These are phyloP conservation scores for Yamadazyma mexicana DNA, from an alignment of 1,139 yeast genomes.

Conservation along the genomic window DNA sequence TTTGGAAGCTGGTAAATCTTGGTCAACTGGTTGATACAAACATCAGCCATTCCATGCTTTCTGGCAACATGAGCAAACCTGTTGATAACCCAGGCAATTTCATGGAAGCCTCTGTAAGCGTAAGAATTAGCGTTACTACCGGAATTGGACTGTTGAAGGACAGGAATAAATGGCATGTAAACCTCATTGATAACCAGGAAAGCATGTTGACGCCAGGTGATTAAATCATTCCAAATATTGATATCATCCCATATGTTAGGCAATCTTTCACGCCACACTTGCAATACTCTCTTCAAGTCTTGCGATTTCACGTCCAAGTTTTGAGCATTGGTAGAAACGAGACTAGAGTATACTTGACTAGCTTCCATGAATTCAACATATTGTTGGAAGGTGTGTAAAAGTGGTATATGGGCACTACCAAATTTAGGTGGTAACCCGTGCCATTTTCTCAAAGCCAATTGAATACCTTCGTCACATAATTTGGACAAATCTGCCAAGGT, in stretches of 20 bases:
- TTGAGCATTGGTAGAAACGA: constrained; percentile 87
- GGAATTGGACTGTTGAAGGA: constrained; percentile 72
- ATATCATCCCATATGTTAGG: constrained; percentile 98
- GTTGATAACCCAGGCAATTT: constrained; percentile 98
- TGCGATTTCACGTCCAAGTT: constrained; percentile 90
- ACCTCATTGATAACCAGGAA: constrained; percentile 96
- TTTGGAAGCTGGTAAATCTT: constrained; percentile 95
- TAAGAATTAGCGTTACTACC: constrained; percentile 81
- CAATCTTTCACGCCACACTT: constrained; percentile 96
- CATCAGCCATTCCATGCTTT: constrained; percentile 95
- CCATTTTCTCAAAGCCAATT: constrained; percentile 90
- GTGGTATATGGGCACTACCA: constrained; percentile 84
- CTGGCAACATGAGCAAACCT: constrained; percentile 98
- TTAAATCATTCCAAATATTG: constrained; percentile 95
- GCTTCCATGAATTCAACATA: constrained; percentile 98
- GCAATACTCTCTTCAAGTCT: constrained; percentile 89
- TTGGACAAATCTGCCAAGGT: constrained; percentile 78
- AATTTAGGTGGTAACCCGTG: constrained; percentile 79
- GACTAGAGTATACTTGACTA: constrained; percentile 85
- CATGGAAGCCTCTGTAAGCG: constrained; percentile 97
- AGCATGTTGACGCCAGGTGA: constrained; percentile 98
- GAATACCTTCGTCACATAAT: constrained; percentile 94
- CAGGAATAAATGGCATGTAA: constrained; percentile 89
- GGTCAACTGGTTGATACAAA: constrained; percentile 88
- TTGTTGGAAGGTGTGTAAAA: constrained; percentile 93